Evolutionary conservation across 805 yeast species (phyloP).

Genomic region (Ogataea methylovora): DNA sequence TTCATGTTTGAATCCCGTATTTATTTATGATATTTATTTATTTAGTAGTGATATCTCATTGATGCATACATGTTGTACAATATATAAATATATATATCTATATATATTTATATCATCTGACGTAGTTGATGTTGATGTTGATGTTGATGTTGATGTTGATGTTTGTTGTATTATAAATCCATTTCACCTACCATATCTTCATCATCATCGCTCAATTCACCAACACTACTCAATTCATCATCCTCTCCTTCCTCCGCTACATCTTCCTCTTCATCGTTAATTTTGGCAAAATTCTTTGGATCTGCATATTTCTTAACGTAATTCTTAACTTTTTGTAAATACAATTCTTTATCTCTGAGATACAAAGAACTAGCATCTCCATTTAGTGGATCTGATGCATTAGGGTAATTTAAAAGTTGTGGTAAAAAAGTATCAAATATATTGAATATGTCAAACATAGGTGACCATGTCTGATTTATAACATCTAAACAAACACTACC

Average conservation of each 20-base stretch:
- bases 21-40: too few species aligned
- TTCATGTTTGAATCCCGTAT: too few species aligned
- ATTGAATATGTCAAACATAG: conserved; percentile 88
- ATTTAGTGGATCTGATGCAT: conserved; percentile 90
- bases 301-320: conserved; percentile 69
- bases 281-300: conserved; percentile 23
- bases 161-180: too few species aligned
- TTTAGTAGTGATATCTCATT: too few species aligned
- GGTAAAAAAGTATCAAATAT: conserved; percentile 92
- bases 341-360: conserved; percentile 57
- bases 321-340: conserved; percentile 60
- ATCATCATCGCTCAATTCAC: conserved; percentile 12
- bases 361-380: conserved; percentile 81
- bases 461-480: conserved; percentile 96
- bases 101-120: too few species aligned
- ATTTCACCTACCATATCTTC: too few species aligned
- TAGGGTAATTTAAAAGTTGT: conserved; percentile 84
- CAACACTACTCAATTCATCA: conserved; percentile 15
- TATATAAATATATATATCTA: too few species aligned
- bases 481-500: conserved; percentile 96
- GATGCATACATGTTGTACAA: too few species aligned
- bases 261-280: conserved; percentile 9
- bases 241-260: conserved; percentile 12
- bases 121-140: too few species aligned
- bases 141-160: too few species aligned